Conservation (phyloP, 202 grass and related monocot genomes). For the Panicum virgatum region DNA sequence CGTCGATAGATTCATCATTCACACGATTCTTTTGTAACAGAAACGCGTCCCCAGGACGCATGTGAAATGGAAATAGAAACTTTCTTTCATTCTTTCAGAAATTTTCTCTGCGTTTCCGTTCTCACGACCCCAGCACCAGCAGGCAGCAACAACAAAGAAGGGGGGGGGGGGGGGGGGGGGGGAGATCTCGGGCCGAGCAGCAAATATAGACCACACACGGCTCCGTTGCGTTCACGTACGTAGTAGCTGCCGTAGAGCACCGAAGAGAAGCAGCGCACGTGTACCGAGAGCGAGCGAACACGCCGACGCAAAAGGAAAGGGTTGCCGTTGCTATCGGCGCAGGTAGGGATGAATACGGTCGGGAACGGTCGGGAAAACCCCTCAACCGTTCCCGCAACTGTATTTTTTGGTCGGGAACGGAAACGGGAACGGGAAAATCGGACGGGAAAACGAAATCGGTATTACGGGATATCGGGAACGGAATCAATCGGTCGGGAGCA, state of each 20-base stretch:
- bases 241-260: background rate
- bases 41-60: background rate
- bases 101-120: too few species aligned
- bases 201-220: fast-evolving
- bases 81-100: background rate
- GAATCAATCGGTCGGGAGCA: too few species aligned
- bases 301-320: background rate
- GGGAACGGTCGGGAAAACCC: too few species aligned
- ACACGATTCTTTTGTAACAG: constrained; percentile 43
- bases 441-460: too few species aligned
- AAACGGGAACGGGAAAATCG: too few species aligned
- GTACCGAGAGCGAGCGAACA: background rate
- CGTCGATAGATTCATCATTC: background rate
- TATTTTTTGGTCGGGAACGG: too few species aligned
- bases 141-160: background rate
- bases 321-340: background rate
- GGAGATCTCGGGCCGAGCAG: background rate
- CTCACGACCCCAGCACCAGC: background rate
- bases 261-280: background rate
- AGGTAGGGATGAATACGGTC: too few species aligned
- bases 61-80: constrained; percentile 2
- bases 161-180: too few species aligned
- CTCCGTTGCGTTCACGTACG: background rate
- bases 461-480: too few species aligned
- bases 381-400: too few species aligned